phyloP scores from a whole-genome alignment of 2,329 filamentous ascomycete genomes.

The Fusarium mexicanum region DNA sequence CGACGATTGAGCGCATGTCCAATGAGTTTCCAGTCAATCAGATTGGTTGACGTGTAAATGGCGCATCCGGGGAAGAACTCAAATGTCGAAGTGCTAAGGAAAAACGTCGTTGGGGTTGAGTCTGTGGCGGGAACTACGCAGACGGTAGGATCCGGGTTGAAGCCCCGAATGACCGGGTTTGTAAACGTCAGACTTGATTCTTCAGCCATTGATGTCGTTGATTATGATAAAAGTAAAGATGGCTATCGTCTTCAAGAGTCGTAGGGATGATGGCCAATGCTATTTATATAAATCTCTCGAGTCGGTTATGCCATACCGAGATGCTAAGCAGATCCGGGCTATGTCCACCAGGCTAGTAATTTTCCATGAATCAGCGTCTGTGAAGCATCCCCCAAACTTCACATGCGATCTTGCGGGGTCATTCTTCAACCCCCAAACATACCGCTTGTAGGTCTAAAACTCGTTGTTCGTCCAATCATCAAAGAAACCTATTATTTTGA shows the following conservation, averaged over 20 bases:
- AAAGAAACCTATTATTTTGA: neutral
- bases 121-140: slow-evolving; percentile 49
- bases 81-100: slow-evolving; percentile 69
- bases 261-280: too few species aligned
- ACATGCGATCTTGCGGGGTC: neutral
- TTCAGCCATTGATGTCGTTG: neutral
- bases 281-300: neutral
- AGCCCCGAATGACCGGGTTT: slow-evolving; percentile 68
- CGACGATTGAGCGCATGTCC: slow-evolving; percentile 61
- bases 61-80: slow-evolving; percentile 70
- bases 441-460: neutral
- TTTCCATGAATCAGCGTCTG: slow-evolving; percentile 12
- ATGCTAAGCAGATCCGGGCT: neutral
- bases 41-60: slow-evolving; percentile 66
- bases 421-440: neutral
- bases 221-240: neutral
- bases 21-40: slow-evolving; percentile 63
- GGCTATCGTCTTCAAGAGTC: neutral
- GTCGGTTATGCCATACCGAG: neutral
- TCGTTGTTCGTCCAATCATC: neutral
- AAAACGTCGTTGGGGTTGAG: slow-evolving; percentile 54
- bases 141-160: slow-evolving; percentile 69
- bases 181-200: slow-evolving; percentile 36
- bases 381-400: neutral
- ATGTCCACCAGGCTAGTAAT: neutral